Evolutionary conservation across 139 green algal genomes (phyloP), one percentile per base, ranked within the genome.

Genomic region (Desmodesmus armatus): DNA sequence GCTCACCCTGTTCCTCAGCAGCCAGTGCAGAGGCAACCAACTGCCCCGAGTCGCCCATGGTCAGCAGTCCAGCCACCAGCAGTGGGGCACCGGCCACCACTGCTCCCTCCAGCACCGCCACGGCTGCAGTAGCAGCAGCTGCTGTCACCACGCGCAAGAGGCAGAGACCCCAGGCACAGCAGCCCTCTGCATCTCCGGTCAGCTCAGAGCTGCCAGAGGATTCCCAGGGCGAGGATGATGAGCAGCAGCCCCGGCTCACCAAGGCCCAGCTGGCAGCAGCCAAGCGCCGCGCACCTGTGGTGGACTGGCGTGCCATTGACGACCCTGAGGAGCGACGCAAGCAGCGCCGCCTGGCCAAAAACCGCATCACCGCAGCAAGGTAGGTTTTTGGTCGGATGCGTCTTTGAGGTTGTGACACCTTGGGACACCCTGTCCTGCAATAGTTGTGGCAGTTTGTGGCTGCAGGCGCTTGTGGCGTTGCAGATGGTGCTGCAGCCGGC

Each of bases 291-390:
- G 86, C 86, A 0, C 86, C 86, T 7, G 86, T 87, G 66, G 72
- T 93, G 0, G 90, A 95, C 83, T 93, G 89, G 92, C 85, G 89
- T 7, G 49, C 78, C 23, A 94, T 95, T 13, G 83, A 86, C 4
- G 92, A 95, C 73, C 89, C 90, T 25, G 88, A 85, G 0, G 92
- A 95, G 83, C 88, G 92, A 21, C 89, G 91, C 33, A 78, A 85
- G 3, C 92, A 95, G 82, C 88, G 90, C 1, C 80, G 92, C 0
- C 65, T 94, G 62, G 92, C 92, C 5, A 95, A 95, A 85, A 95
- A 95, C 78, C 89, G 92, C 9, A 43, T 93, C 3, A 95, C 92
- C 2, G 92, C 92, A n/a, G 91, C 91, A n/a, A n/a, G n/a, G n/a
- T n/a, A n/a, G n/a, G n/a, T n/a, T n/a, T 0, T n/a, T n/a, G n/a